A percentile compares a stretch with the other conserved stretches of the same genome.
These are phyloP conservation scores for Chaetomiaceae sp. DNA, from an alignment of 2,329 filamentous ascomycete genomes.

Conservation along the genomic window DNA sequence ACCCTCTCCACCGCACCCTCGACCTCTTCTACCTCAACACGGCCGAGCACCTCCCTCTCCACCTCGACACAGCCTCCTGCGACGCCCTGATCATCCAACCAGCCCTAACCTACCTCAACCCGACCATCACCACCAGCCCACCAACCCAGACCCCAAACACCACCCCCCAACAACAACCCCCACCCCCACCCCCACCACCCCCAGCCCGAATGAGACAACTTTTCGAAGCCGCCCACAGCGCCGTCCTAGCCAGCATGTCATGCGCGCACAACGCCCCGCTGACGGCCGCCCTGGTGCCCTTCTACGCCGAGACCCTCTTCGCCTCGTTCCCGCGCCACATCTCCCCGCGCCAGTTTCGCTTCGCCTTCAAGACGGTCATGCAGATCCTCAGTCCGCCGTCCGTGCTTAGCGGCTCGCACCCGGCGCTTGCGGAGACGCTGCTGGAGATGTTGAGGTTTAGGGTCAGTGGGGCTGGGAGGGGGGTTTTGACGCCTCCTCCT, in stretches of 20 bases:
- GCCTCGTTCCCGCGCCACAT: conserved; percentile 73
- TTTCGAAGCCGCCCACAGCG: conserved; percentile 85
- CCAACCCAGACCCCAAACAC: conserved; percentile 22
- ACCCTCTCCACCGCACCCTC: conserved; percentile 66
- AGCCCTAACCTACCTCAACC: conserved; percentile 65
- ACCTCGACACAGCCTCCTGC: conserved; percentile 60
- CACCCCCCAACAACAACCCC: too few relatives aligned
- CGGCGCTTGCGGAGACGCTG: conserved; percentile 72
- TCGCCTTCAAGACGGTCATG: conserved; percentile 82
- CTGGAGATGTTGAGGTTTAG: conserved; percentile 72
- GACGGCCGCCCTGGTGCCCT: conserved; percentile 67
- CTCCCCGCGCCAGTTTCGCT: conserved; percentile 77
- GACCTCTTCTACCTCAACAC: conserved; percentile 86
- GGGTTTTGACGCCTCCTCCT: conserved; percentile 31
- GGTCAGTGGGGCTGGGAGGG: conserved; percentile 30
- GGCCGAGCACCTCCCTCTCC: conserved; percentile 74
- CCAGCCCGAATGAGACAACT: conserved; percentile 50
- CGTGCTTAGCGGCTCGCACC: conserved; percentile 65
- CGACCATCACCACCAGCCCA: not conserved
- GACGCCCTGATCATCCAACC: conserved; percentile 71
- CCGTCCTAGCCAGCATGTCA: conserved; percentile 73
- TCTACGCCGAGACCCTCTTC: conserved; percentile 79
- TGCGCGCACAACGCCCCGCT: conserved; percentile 71
- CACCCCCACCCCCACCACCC: conserved; percentile 31
- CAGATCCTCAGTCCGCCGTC: conserved; percentile 78